Percentiles rank a stretch among this genome's conserved stretches.
Conservation (phyloP, 2,329 filamentous ascomycete species). For the Aciculosporium take region DNA sequence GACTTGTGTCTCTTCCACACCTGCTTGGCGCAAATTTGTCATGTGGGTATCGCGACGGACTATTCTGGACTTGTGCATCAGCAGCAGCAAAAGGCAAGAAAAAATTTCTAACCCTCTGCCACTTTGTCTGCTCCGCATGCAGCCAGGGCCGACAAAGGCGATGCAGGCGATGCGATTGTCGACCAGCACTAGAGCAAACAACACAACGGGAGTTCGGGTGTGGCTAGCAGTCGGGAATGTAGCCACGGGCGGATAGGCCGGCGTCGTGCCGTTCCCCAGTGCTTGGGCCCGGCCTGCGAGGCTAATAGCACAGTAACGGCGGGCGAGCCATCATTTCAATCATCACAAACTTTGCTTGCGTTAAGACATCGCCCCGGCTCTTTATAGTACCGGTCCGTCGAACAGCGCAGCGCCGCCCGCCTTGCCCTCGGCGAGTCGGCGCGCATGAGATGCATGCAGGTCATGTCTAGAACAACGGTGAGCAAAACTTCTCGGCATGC, state of each 20-base stretch:
- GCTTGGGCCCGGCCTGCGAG: constrained; percentile 3
- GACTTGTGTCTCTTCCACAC: no score
- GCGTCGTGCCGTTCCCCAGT: constrained; percentile 25
- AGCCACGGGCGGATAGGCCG: constrained; percentile 23
- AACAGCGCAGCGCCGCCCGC: not conserved
- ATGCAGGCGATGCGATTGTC: no score
- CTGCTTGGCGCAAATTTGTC: not conserved
- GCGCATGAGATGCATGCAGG: not conserved
- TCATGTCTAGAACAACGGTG: constrained; percentile 1
- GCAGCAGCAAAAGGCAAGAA: not conserved
- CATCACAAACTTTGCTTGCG: no score
- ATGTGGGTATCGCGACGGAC: not conserved
- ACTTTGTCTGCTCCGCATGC: not conserved
- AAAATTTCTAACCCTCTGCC: not conserved
- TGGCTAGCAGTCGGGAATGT: constrained; percentile 19
- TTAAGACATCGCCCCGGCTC: not conserved
- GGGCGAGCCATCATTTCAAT: no score
- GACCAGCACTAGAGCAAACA: no score
- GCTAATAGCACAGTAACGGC: no score
- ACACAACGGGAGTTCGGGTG: not conserved
- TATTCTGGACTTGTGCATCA: not conserved
- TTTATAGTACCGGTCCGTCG: not conserved
- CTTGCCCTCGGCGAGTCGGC: not conserved
- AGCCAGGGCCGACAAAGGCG: no score
- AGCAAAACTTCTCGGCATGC: not conserved